Evolutionary conservation across 2,329 filamentous ascomycete species (phyloP).

Genomic region (Neocatenulostroma microsporum): DNA sequence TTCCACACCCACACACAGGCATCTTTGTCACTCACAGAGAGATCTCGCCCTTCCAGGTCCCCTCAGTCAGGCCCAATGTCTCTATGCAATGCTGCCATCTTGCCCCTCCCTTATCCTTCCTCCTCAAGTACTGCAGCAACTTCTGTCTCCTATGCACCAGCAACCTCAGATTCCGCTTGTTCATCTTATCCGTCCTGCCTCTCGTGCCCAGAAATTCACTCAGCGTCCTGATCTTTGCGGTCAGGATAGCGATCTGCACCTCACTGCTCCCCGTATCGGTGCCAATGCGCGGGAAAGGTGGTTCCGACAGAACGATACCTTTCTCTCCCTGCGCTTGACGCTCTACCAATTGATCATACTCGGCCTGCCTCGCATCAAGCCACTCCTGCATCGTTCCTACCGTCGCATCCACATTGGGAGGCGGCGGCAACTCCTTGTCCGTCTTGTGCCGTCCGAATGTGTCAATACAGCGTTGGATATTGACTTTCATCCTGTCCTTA

Average conservation of each 20-base stretch:
- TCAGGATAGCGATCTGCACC: slow-evolving; percentile 95
- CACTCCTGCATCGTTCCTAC: too few species aligned
- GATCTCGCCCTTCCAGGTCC: slow-evolving; percentile 88
- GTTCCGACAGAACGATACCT: too few species aligned
- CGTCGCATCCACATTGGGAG: neutral
- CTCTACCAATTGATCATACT: neutral
- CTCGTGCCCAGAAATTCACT: slow-evolving; percentile 62
- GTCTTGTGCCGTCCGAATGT: slow-evolving; percentile 89
- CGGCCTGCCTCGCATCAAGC: neutral
- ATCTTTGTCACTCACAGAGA: slow-evolving; percentile 59
- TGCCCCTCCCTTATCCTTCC: slow-evolving; percentile 82
- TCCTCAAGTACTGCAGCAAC: slow-evolving; percentile 75
- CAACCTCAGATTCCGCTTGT: slow-evolving; percentile 80
- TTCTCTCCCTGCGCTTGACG: slow-evolving; percentile 6
- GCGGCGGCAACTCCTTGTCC: slow-evolving; percentile 52
- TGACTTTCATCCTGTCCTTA: slow-evolving; percentile 71
- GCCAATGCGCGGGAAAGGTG: slow-evolving; percentile 64
- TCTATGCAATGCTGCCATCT: slow-evolving; percentile 81
- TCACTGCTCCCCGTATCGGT: slow-evolving; percentile 92
- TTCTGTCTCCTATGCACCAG: slow-evolving; percentile 86
- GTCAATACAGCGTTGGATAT: slow-evolving; percentile 75
- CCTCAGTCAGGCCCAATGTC: slow-evolving; percentile 76
- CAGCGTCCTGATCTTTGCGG: slow-evolving; percentile 80
- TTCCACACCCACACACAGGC: too few species aligned
- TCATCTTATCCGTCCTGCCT: slow-evolving; percentile 81